Evolutionary conservation across 805 yeast genomes (phyloP), one percentile per base, ranked within the genome.

Genomic region (Pichia insulana): DNA sequence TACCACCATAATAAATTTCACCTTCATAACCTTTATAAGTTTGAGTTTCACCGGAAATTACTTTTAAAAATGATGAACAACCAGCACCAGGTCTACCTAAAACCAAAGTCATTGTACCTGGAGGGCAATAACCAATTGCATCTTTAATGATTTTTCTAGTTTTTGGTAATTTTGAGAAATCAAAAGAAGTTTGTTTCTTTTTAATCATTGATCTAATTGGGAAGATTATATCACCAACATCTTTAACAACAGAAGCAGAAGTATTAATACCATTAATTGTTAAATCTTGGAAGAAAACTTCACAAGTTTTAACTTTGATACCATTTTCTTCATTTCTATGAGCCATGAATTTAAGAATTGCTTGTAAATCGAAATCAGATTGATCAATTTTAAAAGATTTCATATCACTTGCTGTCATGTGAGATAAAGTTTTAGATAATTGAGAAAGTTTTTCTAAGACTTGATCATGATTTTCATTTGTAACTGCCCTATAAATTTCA

Each of bases 251-350:
- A 0, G 76, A 58, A 41, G 72, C 67, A 7, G 71, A 56, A 42
- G 69, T 66, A 50, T 74, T 77, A 33, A 65, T 60, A 39, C 80
- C 81, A 40, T 50, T 58, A 18, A 68, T 67, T n/a, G 66, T 54
- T 34, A 73, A 55, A 50, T 68, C 64, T 43, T 60, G 50, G 51
- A 71, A 67, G 3, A 59, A 52, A 3, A 76, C 67, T 46, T 77
- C 78, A 11, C 73, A 20, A 58, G 59, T 30, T 55, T 61, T 46
- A 9, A 31, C 54, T 35, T 65, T 62, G 36, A 74, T 64, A 30
- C 78, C 78, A 50, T 71, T 70, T 20, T 64, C 65, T 13, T 59
- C 53, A 5, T 73, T 63, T 30, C 64, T 62, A 20, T 53, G 50
- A 16, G 65, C 66, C 51, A 70, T 59, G 11, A 57, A 53, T n/a